These are phyloP conservation scores for Xylogone sp. DNA, from an alignment of 2,329 filamentous ascomycete genomes.

Conservation along the genomic window DNA sequence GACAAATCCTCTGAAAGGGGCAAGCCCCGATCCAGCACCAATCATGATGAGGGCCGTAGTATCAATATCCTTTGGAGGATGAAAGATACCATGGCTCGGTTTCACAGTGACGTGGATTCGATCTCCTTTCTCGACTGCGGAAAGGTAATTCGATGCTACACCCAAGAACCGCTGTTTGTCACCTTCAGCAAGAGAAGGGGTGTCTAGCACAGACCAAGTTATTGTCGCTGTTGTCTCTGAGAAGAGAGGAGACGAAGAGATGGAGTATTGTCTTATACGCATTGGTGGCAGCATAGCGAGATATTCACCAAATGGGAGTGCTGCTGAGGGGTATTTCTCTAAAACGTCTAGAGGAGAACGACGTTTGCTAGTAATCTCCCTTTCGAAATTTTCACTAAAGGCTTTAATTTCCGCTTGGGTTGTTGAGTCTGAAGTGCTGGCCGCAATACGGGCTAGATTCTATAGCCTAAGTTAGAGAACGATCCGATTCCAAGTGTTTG, in stretches of 20 bases:
- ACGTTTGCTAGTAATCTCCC: conserved; percentile 28
- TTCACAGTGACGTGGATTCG: conserved; percentile 35
- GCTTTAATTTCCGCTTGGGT: conserved; percentile 37
- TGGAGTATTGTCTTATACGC: conserved; percentile 75
- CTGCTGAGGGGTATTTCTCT: conserved; percentile 55
- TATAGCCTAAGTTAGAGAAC: conserved; percentile 1
- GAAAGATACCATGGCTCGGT: conserved; percentile 31
- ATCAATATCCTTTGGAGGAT: conserved; percentile 17
- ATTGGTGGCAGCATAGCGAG: conserved; percentile 72
- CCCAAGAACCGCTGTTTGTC: conserved; percentile 34
- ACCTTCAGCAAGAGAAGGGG: conserved; percentile 35
- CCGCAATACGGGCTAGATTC: conserved; percentile 45
- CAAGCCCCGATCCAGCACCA: conserved; percentile 30
- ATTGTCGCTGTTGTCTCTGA: conserved; percentile 47
- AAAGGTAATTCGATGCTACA: conserved; percentile 45
- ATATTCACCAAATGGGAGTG: conserved; percentile 62
- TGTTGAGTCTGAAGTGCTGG: conserved; percentile 39
- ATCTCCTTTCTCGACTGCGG: conserved; percentile 32
- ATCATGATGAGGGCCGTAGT: conserved; percentile 29
- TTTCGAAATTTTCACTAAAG: conserved; percentile 29
- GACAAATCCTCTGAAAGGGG: conserved; percentile 14
- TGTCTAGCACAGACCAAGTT: conserved; percentile 53
- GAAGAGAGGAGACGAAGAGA: conserved; percentile 66
- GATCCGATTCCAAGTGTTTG: background rate
- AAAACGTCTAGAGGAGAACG: conserved; percentile 54